Conservation (phyloP, 2,329 filamentous ascomycete species). For the Aspergillus phoenicis region DNA sequence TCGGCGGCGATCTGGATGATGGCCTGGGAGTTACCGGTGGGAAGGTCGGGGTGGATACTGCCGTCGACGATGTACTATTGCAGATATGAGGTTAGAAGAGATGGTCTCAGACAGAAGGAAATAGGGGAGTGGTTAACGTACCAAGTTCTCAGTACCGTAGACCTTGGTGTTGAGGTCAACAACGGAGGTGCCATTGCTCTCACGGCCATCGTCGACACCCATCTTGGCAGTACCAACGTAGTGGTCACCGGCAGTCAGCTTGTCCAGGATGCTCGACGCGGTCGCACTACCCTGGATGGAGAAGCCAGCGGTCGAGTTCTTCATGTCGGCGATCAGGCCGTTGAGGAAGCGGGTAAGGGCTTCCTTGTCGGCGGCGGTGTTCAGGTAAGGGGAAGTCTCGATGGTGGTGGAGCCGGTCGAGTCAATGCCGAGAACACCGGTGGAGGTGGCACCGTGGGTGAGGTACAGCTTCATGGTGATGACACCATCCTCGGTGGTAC, state of each 20-base stretch:
- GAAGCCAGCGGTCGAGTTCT: conserved; percentile 14
- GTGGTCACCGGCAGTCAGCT: conserved; percentile 51
- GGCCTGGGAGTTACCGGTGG: conserved; percentile 67
- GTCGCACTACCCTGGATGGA: conserved; percentile 19
- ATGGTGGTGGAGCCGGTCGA: conserved; percentile 18
- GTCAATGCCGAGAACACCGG: conserved; percentile 21
- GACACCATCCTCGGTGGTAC: conserved; percentile 14
- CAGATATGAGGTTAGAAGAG: neutral
- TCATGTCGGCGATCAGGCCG: conserved; percentile 18
- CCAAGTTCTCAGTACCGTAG: conserved; percentile 67
- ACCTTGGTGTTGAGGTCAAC: conserved; percentile 66
- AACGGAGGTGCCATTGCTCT: conserved; percentile 57
- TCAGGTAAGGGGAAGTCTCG: conserved; percentile 19
- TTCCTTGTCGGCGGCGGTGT: conserved; percentile 20
- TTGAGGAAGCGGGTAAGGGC: conserved; percentile 19
- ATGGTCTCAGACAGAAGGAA: neutral
- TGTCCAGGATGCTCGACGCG: conserved; percentile 18
- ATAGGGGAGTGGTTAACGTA: conserved; percentile 9
- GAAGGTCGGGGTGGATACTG: conserved; percentile 68
- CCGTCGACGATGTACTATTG: conserved; percentile 64
- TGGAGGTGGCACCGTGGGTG: conserved; percentile 25
- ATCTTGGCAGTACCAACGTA: conserved; percentile 61
- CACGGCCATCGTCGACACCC: conserved; percentile 58
- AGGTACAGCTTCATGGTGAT: conserved; percentile 26
- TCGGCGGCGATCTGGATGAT: conserved; percentile 66